phyloP scores from a whole-genome alignment of 1,284 basidiomycete genomes.

The Ganoderma leucocontextum region DNA sequence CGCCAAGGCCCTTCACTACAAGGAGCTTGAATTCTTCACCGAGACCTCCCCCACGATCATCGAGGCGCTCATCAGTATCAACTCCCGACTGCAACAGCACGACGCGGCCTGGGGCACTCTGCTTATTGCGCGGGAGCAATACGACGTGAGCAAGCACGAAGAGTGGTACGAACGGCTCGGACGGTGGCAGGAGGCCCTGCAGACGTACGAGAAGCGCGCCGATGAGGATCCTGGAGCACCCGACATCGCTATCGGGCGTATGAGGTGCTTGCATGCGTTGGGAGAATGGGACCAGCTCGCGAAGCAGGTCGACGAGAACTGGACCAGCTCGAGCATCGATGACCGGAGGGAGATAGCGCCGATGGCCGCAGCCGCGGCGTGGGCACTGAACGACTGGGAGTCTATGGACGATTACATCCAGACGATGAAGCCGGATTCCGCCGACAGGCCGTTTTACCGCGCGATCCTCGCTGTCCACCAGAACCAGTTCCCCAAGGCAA shows the following conservation, averaged over 20 bases:
- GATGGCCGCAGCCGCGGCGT: conserved; percentile 96
- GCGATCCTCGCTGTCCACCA: conserved; percentile 96
- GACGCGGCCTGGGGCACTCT: conserved; percentile 97
- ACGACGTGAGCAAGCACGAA: conserved; percentile 89
- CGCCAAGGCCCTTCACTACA: conserved; percentile 98
- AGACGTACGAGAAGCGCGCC: conserved; percentile 86
- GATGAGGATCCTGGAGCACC: conserved; percentile 73
- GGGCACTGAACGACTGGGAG: conserved; percentile 98
- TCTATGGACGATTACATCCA: conserved; percentile 98
- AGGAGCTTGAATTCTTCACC: conserved; percentile 96
- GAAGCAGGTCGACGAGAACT: conserved; percentile 88
- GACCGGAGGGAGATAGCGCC: conserved; percentile 94
- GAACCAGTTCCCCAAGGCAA: conserved; percentile 93
- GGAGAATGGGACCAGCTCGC: conserved; percentile 98
- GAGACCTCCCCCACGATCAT: conserved; percentile 91
- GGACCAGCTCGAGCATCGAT: conserved; percentile 86
- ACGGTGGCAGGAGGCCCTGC: conserved; percentile 94
- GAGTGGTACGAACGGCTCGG: conserved; percentile 99
- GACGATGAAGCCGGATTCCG: conserved; percentile 93
- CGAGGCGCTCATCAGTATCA: conserved; percentile 96
- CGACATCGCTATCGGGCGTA: conserved; percentile 85
- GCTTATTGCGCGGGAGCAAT: conserved; percentile 85
- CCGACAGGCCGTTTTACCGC: conserved; percentile 95
- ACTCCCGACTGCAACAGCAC: conserved; percentile 96
- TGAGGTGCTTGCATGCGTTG: conserved; percentile 96